Evolutionary conservation across 73 alveolate genomes (phyloP).

Genomic region (Effrenium voratum): DNA sequence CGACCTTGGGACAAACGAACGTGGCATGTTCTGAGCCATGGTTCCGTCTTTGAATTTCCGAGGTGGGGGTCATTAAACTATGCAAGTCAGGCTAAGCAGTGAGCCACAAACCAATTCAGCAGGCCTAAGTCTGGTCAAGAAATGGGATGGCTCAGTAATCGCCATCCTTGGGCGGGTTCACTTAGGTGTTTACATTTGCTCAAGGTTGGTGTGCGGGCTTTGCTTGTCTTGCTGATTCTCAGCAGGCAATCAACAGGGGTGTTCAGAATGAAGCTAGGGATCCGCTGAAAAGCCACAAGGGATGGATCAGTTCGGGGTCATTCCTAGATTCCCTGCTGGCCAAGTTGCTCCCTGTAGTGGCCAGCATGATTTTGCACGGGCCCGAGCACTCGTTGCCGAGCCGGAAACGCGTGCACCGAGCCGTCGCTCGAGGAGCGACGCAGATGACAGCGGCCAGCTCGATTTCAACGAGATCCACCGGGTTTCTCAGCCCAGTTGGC

Average conservation of each 20-base stretch:
- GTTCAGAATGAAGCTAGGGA: not conserved
- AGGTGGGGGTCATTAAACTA: not conserved
- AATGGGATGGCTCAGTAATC: too few species aligned
- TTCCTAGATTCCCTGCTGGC: not conserved
- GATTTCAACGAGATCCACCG: slow-evolving; percentile 66
- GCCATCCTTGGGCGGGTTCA: too few species aligned
- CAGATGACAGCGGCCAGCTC: slow-evolving; percentile 64
- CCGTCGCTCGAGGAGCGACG: slow-evolving; percentile 5
- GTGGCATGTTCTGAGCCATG: not conserved
- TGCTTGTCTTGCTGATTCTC: too few species aligned
- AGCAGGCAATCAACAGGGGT: not conserved
- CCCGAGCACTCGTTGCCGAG: not conserved
- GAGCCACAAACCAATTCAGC: not conserved
- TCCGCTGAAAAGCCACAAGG: not conserved
- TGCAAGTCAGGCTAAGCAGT: not conserved
- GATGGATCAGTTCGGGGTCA: not conserved
- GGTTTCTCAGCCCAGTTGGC: not conserved
- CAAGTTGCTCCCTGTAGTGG: not conserved
- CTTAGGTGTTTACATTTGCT: too few species aligned
- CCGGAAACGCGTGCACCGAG: not conserved
- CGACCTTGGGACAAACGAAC: not conserved
- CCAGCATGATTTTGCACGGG: too few species aligned
- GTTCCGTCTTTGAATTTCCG: not conserved
- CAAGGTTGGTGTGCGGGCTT: too few species aligned
- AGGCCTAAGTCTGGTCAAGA: too few species aligned